Percentiles rank a stretch among this genome's conserved stretches.
phyloP scores from a whole-genome alignment of 1,284 basidiomycete genomes.

The Ustilago shanxiensis region DNA sequence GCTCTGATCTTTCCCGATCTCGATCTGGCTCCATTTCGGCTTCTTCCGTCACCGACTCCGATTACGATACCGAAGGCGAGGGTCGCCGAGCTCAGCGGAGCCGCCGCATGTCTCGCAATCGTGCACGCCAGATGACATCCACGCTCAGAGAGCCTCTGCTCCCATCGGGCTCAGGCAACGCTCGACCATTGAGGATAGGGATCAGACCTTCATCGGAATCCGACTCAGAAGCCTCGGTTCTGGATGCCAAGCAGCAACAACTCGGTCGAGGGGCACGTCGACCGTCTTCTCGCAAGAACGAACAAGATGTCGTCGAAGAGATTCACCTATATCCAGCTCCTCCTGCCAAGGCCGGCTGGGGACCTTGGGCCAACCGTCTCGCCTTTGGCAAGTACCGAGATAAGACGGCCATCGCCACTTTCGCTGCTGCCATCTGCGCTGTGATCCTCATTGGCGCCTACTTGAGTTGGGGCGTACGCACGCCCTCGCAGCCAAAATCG shows the following conservation, averaged over 20 bases:
- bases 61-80: slow-evolving; percentile 43
- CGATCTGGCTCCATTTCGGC: slow-evolving; percentile 42
- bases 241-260: slow-evolving; percentile 18
- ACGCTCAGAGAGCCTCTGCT: slow-evolving; percentile 51
- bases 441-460: slow-evolving; percentile 50
- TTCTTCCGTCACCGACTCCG: slow-evolving; percentile 51
- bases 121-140: slow-evolving; percentile 47
- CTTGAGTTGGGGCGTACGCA: slow-evolving; percentile 41
- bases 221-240: slow-evolving; percentile 32
- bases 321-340: slow-evolving; percentile 50
- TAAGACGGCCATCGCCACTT: slow-evolving; percentile 56
- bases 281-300: slow-evolving; percentile 1
- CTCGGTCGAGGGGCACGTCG: slow-evolving; percentile 8
- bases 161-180: slow-evolving; percentile 32
- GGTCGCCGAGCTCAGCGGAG: slow-evolving; percentile 27
- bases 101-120: slow-evolving; percentile 42
- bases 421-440: slow-evolving; percentile 37
- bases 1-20: slow-evolving; percentile 45
- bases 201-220: slow-evolving; percentile 20
- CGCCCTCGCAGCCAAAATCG: slow-evolving; percentile 45
- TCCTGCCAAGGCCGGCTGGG: slow-evolving; percentile 48
- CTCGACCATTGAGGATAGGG: slow-evolving; percentile 21
- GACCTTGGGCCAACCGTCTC: slow-evolving; percentile 54
- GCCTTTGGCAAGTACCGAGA: slow-evolving; percentile 61
- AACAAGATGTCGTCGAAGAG: slow-evolving; percentile 30